These are phyloP conservation scores for Lactarius tabidus DNA, from an alignment of 768 basidiomycete species.

Conservation along the genomic window DNA sequence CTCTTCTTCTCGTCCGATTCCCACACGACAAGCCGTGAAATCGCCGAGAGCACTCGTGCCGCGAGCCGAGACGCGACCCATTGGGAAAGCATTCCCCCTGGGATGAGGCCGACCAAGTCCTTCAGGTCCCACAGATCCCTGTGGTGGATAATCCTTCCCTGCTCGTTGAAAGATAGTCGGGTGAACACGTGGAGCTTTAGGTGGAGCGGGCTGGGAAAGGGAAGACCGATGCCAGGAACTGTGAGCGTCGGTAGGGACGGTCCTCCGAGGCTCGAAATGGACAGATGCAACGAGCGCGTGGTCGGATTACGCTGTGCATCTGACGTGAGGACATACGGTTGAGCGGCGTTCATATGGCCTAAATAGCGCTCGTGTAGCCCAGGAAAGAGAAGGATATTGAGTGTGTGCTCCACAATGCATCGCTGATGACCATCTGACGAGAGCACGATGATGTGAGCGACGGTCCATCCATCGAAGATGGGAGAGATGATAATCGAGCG, in stretches of 20 bases:
- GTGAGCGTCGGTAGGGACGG: slow-evolving; percentile 45
- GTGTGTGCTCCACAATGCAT: slow-evolving; percentile 73
- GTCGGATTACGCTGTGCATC: slow-evolving; percentile 21
- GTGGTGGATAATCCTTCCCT: slow-evolving; percentile 74
- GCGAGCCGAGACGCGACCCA: slow-evolving; percentile 65
- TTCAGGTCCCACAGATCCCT: slow-evolving; percentile 79
- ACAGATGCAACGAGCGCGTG: slow-evolving; percentile 27
- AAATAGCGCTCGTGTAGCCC: slow-evolving; percentile 46
- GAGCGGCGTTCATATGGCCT: slow-evolving; percentile 30
- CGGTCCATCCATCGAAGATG: background rate
- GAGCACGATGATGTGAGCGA: background rate
- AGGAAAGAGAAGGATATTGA: slow-evolving; percentile 72
- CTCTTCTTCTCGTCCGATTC: slow-evolving; percentile 17
- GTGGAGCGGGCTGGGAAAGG: slow-evolving; percentile 73
- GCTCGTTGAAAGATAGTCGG: slow-evolving; percentile 74
- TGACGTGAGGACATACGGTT: slow-evolving; percentile 25
- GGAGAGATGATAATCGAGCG: background rate
- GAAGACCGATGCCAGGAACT: slow-evolving; percentile 56
- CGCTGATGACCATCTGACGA: slow-evolving; percentile 64
- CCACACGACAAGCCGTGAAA: slow-evolving; percentile 19
- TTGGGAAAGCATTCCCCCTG: slow-evolving; percentile 60
- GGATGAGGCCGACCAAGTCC: slow-evolving; percentile 69
- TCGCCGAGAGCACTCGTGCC: slow-evolving; percentile 38
- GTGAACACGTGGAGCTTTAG: slow-evolving; percentile 68
- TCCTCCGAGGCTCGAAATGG: slow-evolving; percentile 24